phyloP scores from a whole-genome alignment of 805 yeast species.

The Candida dajiaensis region DNA sequence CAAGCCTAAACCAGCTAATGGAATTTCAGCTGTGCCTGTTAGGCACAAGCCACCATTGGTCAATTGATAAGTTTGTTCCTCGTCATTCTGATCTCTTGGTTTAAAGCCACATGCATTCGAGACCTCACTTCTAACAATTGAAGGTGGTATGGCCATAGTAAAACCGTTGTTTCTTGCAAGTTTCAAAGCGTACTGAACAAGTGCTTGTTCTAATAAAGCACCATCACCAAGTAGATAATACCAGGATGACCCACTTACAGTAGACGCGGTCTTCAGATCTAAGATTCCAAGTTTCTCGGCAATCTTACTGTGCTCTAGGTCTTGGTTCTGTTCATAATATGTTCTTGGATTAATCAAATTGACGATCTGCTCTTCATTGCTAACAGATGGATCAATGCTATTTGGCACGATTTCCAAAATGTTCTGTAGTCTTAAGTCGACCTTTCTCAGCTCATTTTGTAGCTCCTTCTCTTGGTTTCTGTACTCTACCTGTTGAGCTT shows the following conservation, averaged over 20 bases:
- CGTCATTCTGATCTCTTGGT: constrained; percentile 85
- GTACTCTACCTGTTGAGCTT: constrained; percentile 9
- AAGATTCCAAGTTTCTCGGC: constrained; percentile 60
- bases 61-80: constrained; percentile 75
- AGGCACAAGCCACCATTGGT: constrained; percentile 52
- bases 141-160: constrained; percentile 72
- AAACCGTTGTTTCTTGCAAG: constrained; percentile 66
- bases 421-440: constrained; percentile 32
- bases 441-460: constrained; percentile 11
- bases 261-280: constrained; percentile 68
- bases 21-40: constrained; percentile 94
- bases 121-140: constrained; percentile 72
- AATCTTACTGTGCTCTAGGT: constrained; percentile 62
- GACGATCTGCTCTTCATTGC: constrained; percentile 37
- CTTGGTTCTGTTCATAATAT: constrained; percentile 21
- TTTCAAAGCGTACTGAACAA: constrained; percentile 70
- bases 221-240: constrained; percentile 81
- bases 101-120: constrained; percentile 90
- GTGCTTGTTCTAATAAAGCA: constrained; percentile 84
- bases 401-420: constrained; percentile 59
- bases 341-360: constrained; percentile 43
- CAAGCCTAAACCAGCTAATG: constrained; percentile 75
- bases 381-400: constrained; percentile 43
- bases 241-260: constrained; percentile 77
- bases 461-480: constrained; percentile 20